Evolutionary conservation across 345 rosid species (phyloP), one percentile per base, ranked within the genome.

Genomic region (Sisymbrium altissimum): DNA sequence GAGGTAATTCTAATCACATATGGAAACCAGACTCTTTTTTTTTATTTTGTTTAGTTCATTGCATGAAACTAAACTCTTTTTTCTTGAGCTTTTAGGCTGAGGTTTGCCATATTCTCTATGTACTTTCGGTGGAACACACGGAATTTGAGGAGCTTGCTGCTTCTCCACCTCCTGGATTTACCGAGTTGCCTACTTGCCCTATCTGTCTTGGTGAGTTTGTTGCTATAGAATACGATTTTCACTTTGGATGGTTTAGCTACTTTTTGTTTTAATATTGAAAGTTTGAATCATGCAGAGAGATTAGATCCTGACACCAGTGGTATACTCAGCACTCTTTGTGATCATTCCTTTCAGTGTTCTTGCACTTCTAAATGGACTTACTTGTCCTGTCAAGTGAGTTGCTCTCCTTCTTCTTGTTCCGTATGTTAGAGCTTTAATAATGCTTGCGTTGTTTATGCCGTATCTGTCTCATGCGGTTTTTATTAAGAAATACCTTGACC

Each of bases 341-440:
- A 95, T 79, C 98, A 95, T 82, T 92, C 99, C 10, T 95, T 92
- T 83, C 93, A 88, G 43, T 95, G 99, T 69, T 85, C 89, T 0
- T 92, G 99, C 82, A 88, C 93, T 78, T 86, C 96, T 4, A 95
- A 92, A 72, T 92, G 99, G 99, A 95, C 97, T 39, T 83, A 85
- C 54, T 79, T 92, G 73, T 95, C 99, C 38, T 95, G 98, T 83
- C 96, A 84, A 86, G 97, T 92, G 70, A 81, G 84, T 68, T 45
- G 9, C 61, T 66, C 36, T 71, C 9, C 25, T n/a, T n/a, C 32
- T 32, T 27, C 13, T 56, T 23, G 23, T 55, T 56, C 21, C 35
- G 9, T 46, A 50, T 4, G 17, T 21, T 46, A 15, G 35, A 21
- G 63, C 59, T 52, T 9, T 50, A 60, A 18, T 50, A 60, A 18